A percentile compares a stretch with the other conserved stretches of the same genome.
Evolutionary conservation across 1,284 basidiomycete genomes (phyloP).

Genomic region (Pholiota adiposa): DNA sequence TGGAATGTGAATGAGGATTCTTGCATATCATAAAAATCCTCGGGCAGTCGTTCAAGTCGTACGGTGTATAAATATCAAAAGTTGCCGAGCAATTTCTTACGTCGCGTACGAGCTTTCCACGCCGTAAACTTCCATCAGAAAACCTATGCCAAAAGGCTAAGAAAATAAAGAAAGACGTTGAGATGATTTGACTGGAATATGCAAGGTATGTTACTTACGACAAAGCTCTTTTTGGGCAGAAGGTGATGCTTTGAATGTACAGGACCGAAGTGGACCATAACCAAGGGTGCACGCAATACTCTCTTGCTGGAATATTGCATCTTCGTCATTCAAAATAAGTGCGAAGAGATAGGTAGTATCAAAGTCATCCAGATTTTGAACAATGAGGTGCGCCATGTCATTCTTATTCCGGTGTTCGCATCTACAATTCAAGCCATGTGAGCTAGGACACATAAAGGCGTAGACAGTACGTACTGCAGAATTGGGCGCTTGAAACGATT

Average conservation of each 20-base stretch:
- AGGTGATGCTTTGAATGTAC: slow-evolving; percentile 20
- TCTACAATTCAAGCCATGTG: background rate
- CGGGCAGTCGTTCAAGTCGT: slow-evolving; percentile 22
- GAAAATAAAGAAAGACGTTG: background rate
- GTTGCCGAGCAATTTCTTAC: slow-evolving; percentile 16
- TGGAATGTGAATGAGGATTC: slow-evolving; percentile 2
- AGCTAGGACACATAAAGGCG: no score
- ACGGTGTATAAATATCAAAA: slow-evolving; percentile 25
- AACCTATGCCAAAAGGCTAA: slow-evolving; percentile 28
- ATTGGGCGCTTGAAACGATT: background rate
- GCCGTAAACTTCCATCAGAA: slow-evolving; percentile 13
- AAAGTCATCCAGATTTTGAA: slow-evolving; percentile 28
- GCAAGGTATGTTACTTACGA: slow-evolving; percentile 11
- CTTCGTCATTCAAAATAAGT: slow-evolving; percentile 18
- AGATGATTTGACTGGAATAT: no score
- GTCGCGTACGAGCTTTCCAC: background rate
- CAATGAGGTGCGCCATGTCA: slow-evolving; percentile 20
- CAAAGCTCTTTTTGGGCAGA: slow-evolving; percentile 24
- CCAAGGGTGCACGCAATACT: slow-evolving; percentile 8
- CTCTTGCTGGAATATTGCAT: background rate
- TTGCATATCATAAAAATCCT: slow-evolving; percentile 22
- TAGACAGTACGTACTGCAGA: background rate
- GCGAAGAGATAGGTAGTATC: slow-evolving; percentile 25
- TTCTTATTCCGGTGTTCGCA: slow-evolving; percentile 14
- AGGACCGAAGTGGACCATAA: slow-evolving; percentile 26